Base-by-base conservation (phyloP, 2,329 filamentous ascomycete species). In the Aspergillus pseudoviridinutans region DNA sequence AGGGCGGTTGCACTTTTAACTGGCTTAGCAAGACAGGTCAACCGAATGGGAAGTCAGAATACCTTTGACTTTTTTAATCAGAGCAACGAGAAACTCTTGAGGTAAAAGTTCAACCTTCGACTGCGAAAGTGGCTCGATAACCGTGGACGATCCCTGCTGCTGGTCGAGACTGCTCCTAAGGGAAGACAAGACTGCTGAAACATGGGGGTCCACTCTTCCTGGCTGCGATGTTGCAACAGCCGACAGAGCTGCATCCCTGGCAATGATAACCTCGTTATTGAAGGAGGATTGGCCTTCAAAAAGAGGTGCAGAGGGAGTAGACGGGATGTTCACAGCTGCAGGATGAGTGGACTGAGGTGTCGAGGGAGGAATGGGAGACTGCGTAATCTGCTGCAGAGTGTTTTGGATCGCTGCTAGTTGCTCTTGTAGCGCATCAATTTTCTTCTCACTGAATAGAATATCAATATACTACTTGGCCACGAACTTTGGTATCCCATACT, bases 201-300 rank as follows among this genome's bases (percentile, higher is more conserved):
- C 65, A 22, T 64, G 55, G 9, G 65, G 60, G 42, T 61, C 59
- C 9, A 62, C 38, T 20, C 58, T 55, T 12, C 42, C 52, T 7
- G 52, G 49, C 2, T 54, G 60, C 6, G 58, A 32, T 5, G 56
- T 54, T 32, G 56, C 56, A 8, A 64, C 58, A 5, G 66, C 65
- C 6, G 63, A 65, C 25, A 67, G 57, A 0, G 63, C 66, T 6
- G 62, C 66, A 50, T 68, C 66, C 44, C 62, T 57, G 1, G 65
- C 65, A 20, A 67, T 57, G 12, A 65, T 60, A 10, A 60, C 62
- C 44, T 67, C 64, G 52, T 66, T 63, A 44, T 65, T 63, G 22
- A 67, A 67, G 1, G 65, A 67, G 1, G 64, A 66, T 24, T 66
- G 64, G 1, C 65, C 65, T 53, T 67, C 65, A 28, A 67, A 68